A percentile compares a stretch with the other conserved stretches of the same genome.
phyloP scores from a whole-genome alignment of 495 filamentous ascomycete species.

The Daldinia bambusicola region DNA sequence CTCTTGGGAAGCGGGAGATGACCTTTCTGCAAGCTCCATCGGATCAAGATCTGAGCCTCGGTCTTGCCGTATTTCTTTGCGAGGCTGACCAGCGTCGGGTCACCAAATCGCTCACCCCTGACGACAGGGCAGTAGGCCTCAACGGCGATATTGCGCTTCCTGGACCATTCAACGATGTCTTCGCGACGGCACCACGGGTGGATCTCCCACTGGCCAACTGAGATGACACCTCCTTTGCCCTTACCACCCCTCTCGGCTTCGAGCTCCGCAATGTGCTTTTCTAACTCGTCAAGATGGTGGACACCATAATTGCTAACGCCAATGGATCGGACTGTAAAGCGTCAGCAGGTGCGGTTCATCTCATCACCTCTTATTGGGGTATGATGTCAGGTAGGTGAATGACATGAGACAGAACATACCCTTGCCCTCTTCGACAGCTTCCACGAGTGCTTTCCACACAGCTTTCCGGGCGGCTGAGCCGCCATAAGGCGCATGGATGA shows the following conservation, averaged over 20 bases:
- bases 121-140: slow-evolving; percentile 87
- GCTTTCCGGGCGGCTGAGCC: slow-evolving; percentile 66
- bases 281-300: slow-evolving; percentile 76
- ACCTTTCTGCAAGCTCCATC: slow-evolving; percentile 89
- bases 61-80: slow-evolving; percentile 77
- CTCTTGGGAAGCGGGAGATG: slow-evolving; percentile 82
- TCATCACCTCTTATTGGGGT: neutral
- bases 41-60: slow-evolving; percentile 79
- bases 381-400: neutral
- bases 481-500: slow-evolving; percentile 70
- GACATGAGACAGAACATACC: slow-evolving; percentile 16
- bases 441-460: slow-evolving; percentile 70
- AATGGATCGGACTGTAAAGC: slow-evolving; percentile 61
- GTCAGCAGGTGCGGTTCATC: slow-evolving; percentile 3
- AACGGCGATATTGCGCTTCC: slow-evolving; percentile 72
- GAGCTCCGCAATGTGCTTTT: slow-evolving; percentile 75
- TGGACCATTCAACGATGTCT: slow-evolving; percentile 82
- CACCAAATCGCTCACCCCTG: slow-evolving; percentile 71
- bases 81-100: slow-evolving; percentile 68
- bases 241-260: slow-evolving; percentile 66
- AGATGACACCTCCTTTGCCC: slow-evolving; percentile 78
- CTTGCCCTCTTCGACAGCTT: slow-evolving; percentile 70
- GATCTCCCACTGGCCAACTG: slow-evolving; percentile 88
- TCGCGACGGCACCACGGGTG: slow-evolving; percentile 86
- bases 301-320: slow-evolving; percentile 77